Base-by-base conservation (phyloP, 1,284 basidiomycete species). In the Termitomyces sp. region DNA sequence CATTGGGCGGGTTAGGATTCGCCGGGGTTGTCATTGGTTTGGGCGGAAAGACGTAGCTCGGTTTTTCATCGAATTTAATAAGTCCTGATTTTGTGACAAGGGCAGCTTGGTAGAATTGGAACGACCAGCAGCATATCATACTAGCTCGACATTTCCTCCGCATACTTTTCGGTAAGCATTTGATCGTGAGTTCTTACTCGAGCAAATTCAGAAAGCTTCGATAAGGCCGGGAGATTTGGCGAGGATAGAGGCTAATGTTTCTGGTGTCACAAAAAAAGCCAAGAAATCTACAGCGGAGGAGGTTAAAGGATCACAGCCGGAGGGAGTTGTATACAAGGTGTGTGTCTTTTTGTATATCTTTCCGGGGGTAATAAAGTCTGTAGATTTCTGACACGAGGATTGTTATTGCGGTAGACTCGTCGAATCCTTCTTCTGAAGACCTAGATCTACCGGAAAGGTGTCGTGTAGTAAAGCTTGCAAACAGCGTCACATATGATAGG, bases 401-500 rank as follows among this genome's bases (percentile, higher is more conserved):
- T 50, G 80, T 90, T 9, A 77, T 94, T 51, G 90, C 92, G 1
- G 74, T 92, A 17, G 84, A 90, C 63, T 71, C 77, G 21, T 75
- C 79, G 19, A 82, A 84, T 52, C 74, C 77, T 12, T 63, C 61
- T 40, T 74, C 80, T 36, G 82, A 84, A 51, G 86, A 89, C 38
- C 68, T 91, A 5, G 89, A 93, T 59, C 68, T 96, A 0, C 92
- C 94, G 1, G 91, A 94, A 61, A 76, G 89, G 40, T 89, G 92
- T 66, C 77, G 91, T 13, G 71, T 96, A 57, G 71, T 97, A 51
- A 97, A 97, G 68, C 78, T 97, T 1, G 94, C 92, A 4, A 97
- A 97, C 64, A 92, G 87, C 48, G 85, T 90, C 9, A 97, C 95
- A 0, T 95, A 90, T 66, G 93, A 97, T 64, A 81, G 94, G 90